Percentiles rank a stretch among this genome's conserved stretches.
These are phyloP conservation scores for Oidiodendron maius DNA, from an alignment of 495 filamentous ascomycete genomes.

Conservation along the genomic window DNA sequence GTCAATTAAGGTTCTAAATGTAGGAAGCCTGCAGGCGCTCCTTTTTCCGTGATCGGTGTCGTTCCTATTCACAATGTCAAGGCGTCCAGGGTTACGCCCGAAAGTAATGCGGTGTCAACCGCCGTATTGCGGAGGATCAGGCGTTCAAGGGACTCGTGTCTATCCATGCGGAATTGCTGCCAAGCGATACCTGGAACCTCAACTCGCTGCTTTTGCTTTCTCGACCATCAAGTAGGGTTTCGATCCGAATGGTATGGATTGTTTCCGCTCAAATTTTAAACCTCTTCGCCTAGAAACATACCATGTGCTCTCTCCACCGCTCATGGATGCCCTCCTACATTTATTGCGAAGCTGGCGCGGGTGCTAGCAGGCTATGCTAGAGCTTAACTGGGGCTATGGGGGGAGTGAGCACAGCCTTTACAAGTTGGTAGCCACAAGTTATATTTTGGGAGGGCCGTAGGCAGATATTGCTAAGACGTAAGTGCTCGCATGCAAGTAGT, in stretches of 20 bases:
- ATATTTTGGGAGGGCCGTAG: no score
- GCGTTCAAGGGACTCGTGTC: slow-evolving; percentile 58
- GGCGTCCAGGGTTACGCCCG: slow-evolving; percentile 56
- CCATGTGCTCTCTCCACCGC: slow-evolving; percentile 45
- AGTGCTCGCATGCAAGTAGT: no score
- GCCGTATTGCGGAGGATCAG: slow-evolving; percentile 54
- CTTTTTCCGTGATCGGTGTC: slow-evolving; percentile 56
- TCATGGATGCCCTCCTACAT: slow-evolving; percentile 57
- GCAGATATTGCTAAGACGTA: no score
- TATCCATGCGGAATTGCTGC: slow-evolving; percentile 52
- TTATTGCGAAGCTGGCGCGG: slow-evolving; percentile 45
- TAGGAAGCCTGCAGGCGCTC: slow-evolving; percentile 52
- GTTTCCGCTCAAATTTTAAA: slow-evolving; percentile 42
- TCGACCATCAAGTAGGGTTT: slow-evolving; percentile 59
- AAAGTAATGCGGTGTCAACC: slow-evolving; percentile 46
- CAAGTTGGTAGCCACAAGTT: no score
- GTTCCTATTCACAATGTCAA: slow-evolving; percentile 38
- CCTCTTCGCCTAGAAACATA: slow-evolving; percentile 46
- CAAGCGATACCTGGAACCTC: slow-evolving; percentile 56
- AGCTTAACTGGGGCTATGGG: no score
- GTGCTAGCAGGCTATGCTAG: no score
- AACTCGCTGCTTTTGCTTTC: slow-evolving; percentile 56
- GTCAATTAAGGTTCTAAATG: slow-evolving; percentile 63
- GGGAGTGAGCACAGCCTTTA: no score
- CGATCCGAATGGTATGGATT: slow-evolving; percentile 43